Evolutionary conservation across 2,329 filamentous ascomycete genomes (phyloP).

Genomic region (Scedosporium aurantiacum): DNA sequence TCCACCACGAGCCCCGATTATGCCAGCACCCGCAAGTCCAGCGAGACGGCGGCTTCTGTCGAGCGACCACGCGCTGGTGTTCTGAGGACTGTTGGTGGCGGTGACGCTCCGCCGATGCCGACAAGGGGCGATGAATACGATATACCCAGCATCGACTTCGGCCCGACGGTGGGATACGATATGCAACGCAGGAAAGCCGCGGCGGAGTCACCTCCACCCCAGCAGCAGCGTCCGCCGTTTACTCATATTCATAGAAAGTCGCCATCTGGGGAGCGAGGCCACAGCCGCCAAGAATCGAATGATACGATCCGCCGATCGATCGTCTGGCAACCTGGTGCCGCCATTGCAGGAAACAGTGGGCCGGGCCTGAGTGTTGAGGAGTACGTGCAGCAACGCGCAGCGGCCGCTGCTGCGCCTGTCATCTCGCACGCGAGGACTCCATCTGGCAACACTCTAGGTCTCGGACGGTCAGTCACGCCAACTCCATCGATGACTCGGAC

Average conservation of each 20-base stretch:
- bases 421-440: constrained; percentile 45
- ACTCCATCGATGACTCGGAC: constrained; percentile 31
- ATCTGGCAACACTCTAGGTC: constrained; percentile 32
- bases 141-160: constrained; percentile 74
- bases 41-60: constrained; percentile 36
- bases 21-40: constrained; percentile 55
- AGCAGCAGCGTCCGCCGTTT: constrained; percentile 12
- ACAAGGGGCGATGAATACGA: constrained; percentile 28
- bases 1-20: constrained; percentile 65
- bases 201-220: constrained; percentile 11
- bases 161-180: constrained; percentile 63
- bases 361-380: constrained; percentile 64
- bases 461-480: constrained; percentile 24
- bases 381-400: constrained; percentile 68
- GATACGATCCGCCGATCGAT: constrained; percentile 53
- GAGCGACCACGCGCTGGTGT: constrained; percentile 69
- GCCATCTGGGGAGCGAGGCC: constrained; percentile 17
- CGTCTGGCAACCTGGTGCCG: constrained; percentile 67
- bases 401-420: constrained; percentile 42
- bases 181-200: constrained; percentile 18
- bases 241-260: constrained; percentile 14
- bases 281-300: constrained; percentile 36
- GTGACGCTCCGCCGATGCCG: constrained; percentile 15
- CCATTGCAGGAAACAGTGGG: constrained; percentile 27
- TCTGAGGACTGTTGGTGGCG: constrained; percentile 63